Conservation (phyloP, 495 filamentous ascomycete genomes). For the Cercophora sp. region DNA sequence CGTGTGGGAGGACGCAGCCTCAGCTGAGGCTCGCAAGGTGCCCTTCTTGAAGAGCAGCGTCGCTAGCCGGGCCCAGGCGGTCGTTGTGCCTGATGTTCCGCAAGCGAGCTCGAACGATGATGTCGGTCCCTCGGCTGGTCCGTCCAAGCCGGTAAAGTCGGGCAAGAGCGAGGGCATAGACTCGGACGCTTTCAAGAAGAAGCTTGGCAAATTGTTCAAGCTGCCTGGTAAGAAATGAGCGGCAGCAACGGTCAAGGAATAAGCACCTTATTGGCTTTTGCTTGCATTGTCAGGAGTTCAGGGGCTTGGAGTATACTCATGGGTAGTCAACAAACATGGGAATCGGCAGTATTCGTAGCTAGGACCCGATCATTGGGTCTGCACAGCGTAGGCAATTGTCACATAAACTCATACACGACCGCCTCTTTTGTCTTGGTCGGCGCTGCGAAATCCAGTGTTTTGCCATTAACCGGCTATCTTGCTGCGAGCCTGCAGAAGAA, state of each 20-base stretch:
- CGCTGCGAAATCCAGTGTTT: slow-evolving; percentile 6
- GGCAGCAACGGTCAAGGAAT: too few species aligned
- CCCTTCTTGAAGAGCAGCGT: slow-evolving; percentile 65
- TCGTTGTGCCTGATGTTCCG: slow-evolving; percentile 47
- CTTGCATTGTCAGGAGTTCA: slow-evolving; percentile 14
- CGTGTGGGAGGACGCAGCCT: slow-evolving; percentile 62
- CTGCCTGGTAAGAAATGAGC: slow-evolving; percentile 53
- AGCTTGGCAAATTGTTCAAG: slow-evolving; percentile 70
- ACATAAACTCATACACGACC: too few species aligned
- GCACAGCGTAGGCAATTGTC: too few species aligned
- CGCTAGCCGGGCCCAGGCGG: slow-evolving; percentile 59
- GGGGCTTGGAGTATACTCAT: too few species aligned
- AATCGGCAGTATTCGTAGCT: neutral
- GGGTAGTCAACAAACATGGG: too few species aligned
- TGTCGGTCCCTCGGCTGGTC: slow-evolving; percentile 14
- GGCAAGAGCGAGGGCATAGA: slow-evolving; percentile 43
- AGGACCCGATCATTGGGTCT: too few species aligned
- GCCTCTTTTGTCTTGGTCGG: neutral
- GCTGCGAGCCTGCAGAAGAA: slow-evolving; percentile 4
- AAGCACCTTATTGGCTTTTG: slow-evolving; percentile 11
- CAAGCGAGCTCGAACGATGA: slow-evolving; percentile 43
- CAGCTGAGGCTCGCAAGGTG: slow-evolving; percentile 41
- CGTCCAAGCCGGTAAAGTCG: slow-evolving; percentile 40
- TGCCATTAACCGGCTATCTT: slow-evolving; percentile 15
- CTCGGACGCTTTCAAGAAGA: slow-evolving; percentile 39